Conservation (phyloP, 768 basidiomycete species). For the Leccinum boreale region DNA sequence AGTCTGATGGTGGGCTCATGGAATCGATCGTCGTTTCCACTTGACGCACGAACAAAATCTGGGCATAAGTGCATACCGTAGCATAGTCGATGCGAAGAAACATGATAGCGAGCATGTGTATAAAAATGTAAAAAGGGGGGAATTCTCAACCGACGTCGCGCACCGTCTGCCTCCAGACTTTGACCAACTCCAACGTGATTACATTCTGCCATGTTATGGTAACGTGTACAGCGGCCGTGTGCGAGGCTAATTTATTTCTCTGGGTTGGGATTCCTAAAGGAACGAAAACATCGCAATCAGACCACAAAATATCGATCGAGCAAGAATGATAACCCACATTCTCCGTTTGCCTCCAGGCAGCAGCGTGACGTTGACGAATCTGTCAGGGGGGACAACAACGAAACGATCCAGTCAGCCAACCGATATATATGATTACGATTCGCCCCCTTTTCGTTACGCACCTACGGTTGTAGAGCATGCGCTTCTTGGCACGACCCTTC, state of each 20-base stretch:
- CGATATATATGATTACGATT: too few relatives aligned
- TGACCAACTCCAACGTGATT: conserved; percentile 8
- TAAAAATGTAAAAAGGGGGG: not conserved
- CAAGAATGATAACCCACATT: conserved; percentile 68
- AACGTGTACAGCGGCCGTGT: conserved; percentile 7
- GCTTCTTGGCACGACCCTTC: conserved; percentile 97
- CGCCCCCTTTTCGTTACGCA: conserved; percentile 37
- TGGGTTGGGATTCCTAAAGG: conserved; percentile 29
- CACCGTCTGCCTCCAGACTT: conserved; percentile 4
- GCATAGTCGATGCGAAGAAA: conserved; percentile 12
- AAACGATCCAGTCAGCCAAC: not conserved
- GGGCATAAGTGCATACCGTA: conserved; percentile 17
- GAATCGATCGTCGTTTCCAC: too few relatives aligned
- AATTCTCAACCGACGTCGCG: not conserved
- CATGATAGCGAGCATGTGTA: conserved; percentile 9
- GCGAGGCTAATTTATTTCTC: conserved; percentile 20
- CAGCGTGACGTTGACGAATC: conserved; percentile 92
- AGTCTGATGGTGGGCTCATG: too few relatives aligned
- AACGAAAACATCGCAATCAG: conserved; percentile 2
- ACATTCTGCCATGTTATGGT: conserved; percentile 13
- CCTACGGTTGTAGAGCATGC: conserved; percentile 90
- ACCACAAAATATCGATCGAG: conserved; percentile 36
- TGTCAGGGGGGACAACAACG: conserved; percentile 23
- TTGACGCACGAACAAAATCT: too few relatives aligned
- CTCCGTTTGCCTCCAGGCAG: conserved; percentile 90